phyloP scores from a whole-genome alignment of 345 rosid species.

The Corymbia maculata region DNA sequence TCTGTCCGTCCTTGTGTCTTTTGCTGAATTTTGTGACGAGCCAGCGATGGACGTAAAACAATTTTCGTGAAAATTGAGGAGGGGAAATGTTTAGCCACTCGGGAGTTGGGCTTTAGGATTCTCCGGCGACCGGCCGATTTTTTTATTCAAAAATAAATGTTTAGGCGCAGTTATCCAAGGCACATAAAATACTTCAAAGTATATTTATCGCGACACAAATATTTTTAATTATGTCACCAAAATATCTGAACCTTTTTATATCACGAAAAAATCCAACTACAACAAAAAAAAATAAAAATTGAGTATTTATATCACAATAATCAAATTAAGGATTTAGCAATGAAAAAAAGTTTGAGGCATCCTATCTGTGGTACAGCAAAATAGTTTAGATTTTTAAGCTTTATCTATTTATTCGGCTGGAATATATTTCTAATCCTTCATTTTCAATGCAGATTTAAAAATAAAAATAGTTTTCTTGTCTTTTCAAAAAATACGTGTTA shows the following conservation, averaged over 20 bases:
- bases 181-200: too few species aligned
- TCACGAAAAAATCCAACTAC: too few species aligned
- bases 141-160: not conserved
- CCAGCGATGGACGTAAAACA: not conserved
- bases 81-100: not conserved
- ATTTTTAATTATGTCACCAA: too few species aligned
- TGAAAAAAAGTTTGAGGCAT: too few species aligned
- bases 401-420: accelerated
- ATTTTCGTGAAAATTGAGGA: not conserved
- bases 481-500: too few species aligned
- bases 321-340: too few species aligned
- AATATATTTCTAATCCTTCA: not conserved
- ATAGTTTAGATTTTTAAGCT: not conserved
- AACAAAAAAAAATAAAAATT: too few species aligned
- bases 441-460: not conserved
- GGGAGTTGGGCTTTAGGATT: not conserved
- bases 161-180: not conserved
- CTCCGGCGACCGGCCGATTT: not conserved
- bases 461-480: not conserved
- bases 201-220: too few species aligned
- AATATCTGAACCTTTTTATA: too few species aligned
- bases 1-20: not conserved
- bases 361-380: too few species aligned
- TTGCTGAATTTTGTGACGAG: not conserved
- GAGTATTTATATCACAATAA: too few species aligned